These are phyloP conservation scores for Colletotrichum nymphaeae DNA, from an alignment of 2,329 filamentous ascomycete genomes.

Conservation along the genomic window DNA sequence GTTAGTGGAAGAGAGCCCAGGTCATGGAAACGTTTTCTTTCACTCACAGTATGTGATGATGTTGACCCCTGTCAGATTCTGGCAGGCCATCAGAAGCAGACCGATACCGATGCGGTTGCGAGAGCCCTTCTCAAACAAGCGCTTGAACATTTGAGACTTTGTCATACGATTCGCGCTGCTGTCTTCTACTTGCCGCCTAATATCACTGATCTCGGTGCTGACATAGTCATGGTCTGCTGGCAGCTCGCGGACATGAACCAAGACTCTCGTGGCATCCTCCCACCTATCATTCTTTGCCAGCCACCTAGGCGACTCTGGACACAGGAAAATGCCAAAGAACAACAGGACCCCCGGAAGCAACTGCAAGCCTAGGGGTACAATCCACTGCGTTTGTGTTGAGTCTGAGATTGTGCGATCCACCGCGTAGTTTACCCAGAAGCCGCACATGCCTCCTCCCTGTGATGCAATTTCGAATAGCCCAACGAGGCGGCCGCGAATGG, in stretches of 20 bases:
- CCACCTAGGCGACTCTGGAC: slow-evolving; percentile 51
- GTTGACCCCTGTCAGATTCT: slow-evolving; percentile 3
- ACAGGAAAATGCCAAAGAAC: slow-evolving; percentile 45
- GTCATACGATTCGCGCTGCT: slow-evolving; percentile 52
- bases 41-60: background rate
- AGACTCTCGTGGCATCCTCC: slow-evolving; percentile 50
- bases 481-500: slow-evolving; percentile 62
- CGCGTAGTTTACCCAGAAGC: slow-evolving; percentile 52
- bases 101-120: slow-evolving; percentile 58
- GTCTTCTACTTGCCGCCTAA: slow-evolving; percentile 63
- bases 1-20: background rate
- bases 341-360: slow-evolving; percentile 51
- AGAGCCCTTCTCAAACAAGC: slow-evolving; percentile 37
- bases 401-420: slow-evolving; percentile 40
- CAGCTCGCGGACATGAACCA: slow-evolving; percentile 52
- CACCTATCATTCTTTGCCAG: slow-evolving; percentile 46
- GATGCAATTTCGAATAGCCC: slow-evolving; percentile 64
- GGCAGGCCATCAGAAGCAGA: slow-evolving; percentile 51
- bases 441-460: slow-evolving; percentile 61
- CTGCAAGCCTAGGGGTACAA: slow-evolving; percentile 55
- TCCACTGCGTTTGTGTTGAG: slow-evolving; percentile 48
- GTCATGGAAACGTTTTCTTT: background rate
- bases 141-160: slow-evolving; percentile 33
- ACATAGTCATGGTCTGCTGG: slow-evolving; percentile 50
- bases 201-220: slow-evolving; percentile 61